Evolutionary conservation across 352 stramenopile species (phyloP), one percentile per base, ranked within the genome.

Genomic region (Plasmopara viticola): DNA sequence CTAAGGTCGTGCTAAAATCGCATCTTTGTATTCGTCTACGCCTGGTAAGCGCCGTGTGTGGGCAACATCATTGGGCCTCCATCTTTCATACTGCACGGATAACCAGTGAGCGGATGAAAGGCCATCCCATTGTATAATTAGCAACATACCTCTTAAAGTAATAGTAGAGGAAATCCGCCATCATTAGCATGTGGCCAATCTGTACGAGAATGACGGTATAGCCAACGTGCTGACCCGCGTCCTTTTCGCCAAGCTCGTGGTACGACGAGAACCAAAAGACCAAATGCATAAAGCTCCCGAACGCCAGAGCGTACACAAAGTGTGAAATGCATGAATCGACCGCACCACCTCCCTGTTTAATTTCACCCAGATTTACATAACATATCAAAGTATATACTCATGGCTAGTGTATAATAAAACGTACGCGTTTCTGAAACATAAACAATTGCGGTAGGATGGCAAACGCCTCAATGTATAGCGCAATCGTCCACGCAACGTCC

Each of bases 141-240:
- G 10, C 13, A 44, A 61, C 64, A 37, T 50, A 90, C 79, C 79
- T 93, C 64, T 97, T 94, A 70, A 98, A 96, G 82, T 99, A 99
- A 70, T 98, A 98, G 83, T 97, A 98, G 66, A 99, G 96, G 63
- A 99, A 99, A 71, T 99, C 95, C 28, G 88, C 81, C 95, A 99
- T 99, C 67, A 99, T 92, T 31, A 98, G 74, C 71, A 99, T 94
- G 77, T 99, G 95, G 29, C 96, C 80, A 60, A 99, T 97, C 74
- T 99, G 97, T n/a, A 96, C 81, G 54, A 94, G 93, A 72, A 98
- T 94, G 17, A 99, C 84, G n/a, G 94, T 95, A 49, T 99, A 93
- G 48, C 84, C 84, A 31, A 94, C 84, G 72, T 93, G 80, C 58
- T 91, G 76, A n/a, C 83, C 83, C 0, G 83, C 83, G 47, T 92